Percentiles rank a stretch among this genome's conserved stretches.
Evolutionary conservation across 2,329 filamentous ascomycete species (phyloP).

Genomic region (Aspergillus arachidicola): DNA sequence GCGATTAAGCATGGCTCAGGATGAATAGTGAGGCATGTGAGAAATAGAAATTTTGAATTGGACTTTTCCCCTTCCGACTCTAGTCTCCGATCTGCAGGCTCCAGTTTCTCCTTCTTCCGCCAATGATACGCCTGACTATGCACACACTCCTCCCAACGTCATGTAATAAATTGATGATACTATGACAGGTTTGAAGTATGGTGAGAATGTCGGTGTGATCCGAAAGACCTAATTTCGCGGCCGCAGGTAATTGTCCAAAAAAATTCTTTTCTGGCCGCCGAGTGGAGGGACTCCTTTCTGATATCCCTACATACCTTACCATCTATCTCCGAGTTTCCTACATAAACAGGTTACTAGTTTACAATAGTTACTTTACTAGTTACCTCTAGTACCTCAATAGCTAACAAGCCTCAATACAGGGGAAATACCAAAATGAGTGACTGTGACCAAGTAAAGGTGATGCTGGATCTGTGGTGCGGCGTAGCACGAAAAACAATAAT

Average conservation of each 20-base stretch:
- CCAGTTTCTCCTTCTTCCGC: neutral
- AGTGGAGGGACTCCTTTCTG: neutral
- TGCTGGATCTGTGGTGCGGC: neutral
- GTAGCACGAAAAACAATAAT: neutral
- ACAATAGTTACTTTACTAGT: neutral
- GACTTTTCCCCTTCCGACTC: neutral
- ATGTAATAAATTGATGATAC: neutral
- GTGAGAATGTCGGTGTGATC: slow-evolving; percentile 2
- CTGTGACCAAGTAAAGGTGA: neutral
- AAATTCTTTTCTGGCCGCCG: neutral
- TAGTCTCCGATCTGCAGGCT: slow-evolving; percentile 1
- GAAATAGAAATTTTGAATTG: neutral
- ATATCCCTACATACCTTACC: neutral
- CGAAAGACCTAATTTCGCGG: neutral
- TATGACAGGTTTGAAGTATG: neutral
- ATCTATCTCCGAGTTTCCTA: neutral
- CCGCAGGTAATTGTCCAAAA: neutral
- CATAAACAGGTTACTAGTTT: neutral
- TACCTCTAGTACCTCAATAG: neutral
- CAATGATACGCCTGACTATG: neutral
- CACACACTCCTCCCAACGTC: neutral
- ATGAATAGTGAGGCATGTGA: neutral
- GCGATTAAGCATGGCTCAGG: slow-evolving; percentile 4
- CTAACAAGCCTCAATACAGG: neutral
- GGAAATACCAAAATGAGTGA: too few relatives aligned